phyloP scores from a whole-genome alignment of 257 asterid species.

The Solanum microdontum region DNA sequence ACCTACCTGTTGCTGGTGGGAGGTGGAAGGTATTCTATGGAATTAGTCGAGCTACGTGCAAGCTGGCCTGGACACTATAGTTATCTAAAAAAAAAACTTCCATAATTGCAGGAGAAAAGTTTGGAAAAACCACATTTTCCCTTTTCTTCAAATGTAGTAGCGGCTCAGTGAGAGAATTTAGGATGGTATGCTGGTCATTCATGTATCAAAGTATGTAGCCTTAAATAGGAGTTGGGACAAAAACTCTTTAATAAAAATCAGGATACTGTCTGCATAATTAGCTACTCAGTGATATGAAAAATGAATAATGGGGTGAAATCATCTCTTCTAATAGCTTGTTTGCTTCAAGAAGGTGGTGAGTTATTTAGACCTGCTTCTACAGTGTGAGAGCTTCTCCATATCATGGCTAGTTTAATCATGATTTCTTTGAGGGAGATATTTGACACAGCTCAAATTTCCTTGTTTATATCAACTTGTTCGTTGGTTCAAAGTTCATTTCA shows the following conservation, averaged over 20 bases:
- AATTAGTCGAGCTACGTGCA: no score
- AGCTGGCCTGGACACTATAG: no score
- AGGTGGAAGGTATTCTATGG: no score
- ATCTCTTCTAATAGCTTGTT: neutral
- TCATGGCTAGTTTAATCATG: neutral
- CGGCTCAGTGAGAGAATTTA: neutral
- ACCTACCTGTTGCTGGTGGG: no score
- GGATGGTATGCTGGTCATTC: no score
- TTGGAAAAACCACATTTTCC: neutral
- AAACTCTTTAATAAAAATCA: neutral
- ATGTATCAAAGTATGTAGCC: neutral
- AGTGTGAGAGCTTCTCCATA: neutral
- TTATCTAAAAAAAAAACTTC: neutral
- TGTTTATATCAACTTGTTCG: neutral
- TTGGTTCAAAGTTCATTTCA: neutral
- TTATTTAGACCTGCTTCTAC: neutral
- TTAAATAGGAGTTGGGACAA: neutral
- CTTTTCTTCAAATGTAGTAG: neutral
- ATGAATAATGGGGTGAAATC: neutral
- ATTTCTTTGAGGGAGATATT: slow-evolving; percentile 64
- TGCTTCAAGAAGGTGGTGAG: neutral
- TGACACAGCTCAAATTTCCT: slow-evolving; percentile 3
- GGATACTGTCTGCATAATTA: neutral
- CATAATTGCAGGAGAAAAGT: neutral
- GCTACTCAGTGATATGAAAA: neutral